Base-by-base conservation (phyloP, 2,329 filamentous ascomycete genomes). In the Davidsoniella neocaledoniae region DNA sequence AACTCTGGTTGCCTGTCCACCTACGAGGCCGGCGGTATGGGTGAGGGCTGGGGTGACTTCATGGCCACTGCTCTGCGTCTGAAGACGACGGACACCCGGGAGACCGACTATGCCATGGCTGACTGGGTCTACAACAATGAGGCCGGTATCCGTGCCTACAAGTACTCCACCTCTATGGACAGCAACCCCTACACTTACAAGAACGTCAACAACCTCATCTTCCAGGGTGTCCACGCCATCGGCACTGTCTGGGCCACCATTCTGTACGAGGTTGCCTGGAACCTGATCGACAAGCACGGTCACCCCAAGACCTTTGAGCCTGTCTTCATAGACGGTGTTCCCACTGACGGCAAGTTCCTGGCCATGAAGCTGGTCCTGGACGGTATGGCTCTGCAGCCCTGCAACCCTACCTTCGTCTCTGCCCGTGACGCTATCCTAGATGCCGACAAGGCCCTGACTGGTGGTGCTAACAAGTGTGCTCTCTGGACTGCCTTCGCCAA, bases 11-110 rank as follows among this genome's bases (percentile, higher is more conserved):
- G 73, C 55, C 63, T 76, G 14, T 57, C 49, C 12, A 59, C 65
- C 9, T 56, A 64, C n/a, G 72, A 77, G 53, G 61, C 68, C 1
- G 68, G 71, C 7, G 73, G 74, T 38, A 74, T 77, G 73, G 73
- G 72, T 29, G 74, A 77, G 51, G 73, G 73, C 37, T 77, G 74
- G 74, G 63, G 67, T 50, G 73, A 77, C 55, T 74, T 76, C 60
- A 70, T 69, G 60, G 72, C 72, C 4, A 69, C 67, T 0, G 69
- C 72, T 4, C 64, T 74, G 53, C 65, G 67, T 45, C 57, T 73
- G 51, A 70, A 70, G 61, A 43, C 64, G 2, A 54, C 53, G 12
- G 69, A 74, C 57, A 73, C 66, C 5, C 63, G 70, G 42, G 54
- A 52, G 3, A 70, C 59, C 2, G 60, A 72, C 59, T 74, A 72